Base-by-base conservation (phyloP, 345 rosid genomes). In the Lepidium aucheri region DNA sequence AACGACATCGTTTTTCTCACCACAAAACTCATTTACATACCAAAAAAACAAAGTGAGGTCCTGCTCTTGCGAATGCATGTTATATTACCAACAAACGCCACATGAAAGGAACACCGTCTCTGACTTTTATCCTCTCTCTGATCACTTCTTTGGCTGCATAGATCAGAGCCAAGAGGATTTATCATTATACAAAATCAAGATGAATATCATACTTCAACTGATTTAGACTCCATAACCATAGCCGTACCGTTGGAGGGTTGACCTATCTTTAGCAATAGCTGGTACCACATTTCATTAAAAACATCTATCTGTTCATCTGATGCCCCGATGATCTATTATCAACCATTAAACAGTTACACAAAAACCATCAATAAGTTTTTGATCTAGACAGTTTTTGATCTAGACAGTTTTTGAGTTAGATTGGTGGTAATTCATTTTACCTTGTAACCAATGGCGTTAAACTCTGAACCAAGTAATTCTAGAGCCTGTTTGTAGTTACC, bases 231-330 rank as follows among this genome's bases (percentile, higher is more conserved):
- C 55, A 39, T 22, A 50, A 39, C 40, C 47, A 70, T 7, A 28
- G 13, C 30, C 76, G 15, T 79, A 93, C 97, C 98, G 57, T 73
- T 78, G 41, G 74, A 52, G 67, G 66, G 78, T 85, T 81, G 77
- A 65, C 90, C 96, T 35, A 79, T 70, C 24, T 81, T 78, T 50
- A 93, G 83, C 61, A 93, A 70, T 79, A 87, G 44, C 34, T n/a
- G 61, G 66, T 76, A 87, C 93, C 88, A 93, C 49, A 93, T 81
- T 74, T 93, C 97, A 38, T 83, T 85, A 55, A 90, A 93, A n/a
- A 89, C 97, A 63, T 93, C 98, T 18, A 85, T 80, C 59, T 87
- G 97, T 78, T 89, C 97, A 70, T 85, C 91, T 6, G 98, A 93
- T 68, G 96, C 98, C 43, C 91, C 95, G 2, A 89, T 77, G 32